Percentiles rank a stretch among this genome's conserved stretches.
These are phyloP conservation scores for Fraxinus latifolia DNA, from an alignment of 305 asterid species.

Conservation along the genomic window DNA sequence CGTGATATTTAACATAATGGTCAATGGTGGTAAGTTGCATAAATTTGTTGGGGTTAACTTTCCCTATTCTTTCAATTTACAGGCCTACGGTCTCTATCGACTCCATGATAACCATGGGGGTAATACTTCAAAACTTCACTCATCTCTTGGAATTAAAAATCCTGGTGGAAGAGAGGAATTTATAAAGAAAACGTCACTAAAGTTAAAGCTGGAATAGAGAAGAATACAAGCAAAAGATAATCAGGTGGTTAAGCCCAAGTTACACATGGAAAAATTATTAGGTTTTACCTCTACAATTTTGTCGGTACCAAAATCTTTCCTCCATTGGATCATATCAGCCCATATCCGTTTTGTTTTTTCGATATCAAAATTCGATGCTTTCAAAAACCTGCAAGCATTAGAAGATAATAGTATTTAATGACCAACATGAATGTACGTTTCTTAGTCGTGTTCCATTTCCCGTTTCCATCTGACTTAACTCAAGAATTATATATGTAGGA, in stretches of 20 bases:
- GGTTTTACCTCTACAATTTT: slow-evolving; percentile 40
- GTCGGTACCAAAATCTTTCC: slow-evolving; percentile 56
- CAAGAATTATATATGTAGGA: background rate
- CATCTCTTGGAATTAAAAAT: too few species aligned
- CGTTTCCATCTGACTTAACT: background rate
- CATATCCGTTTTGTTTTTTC: slow-evolving; percentile 57
- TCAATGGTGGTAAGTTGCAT: too few species aligned
- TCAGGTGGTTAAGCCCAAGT: background rate
- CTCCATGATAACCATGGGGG: too few species aligned
- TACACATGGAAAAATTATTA: background rate
- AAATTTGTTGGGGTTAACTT: too few species aligned
- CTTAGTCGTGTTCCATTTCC: slow-evolving; percentile 11
- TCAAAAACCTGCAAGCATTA: slow-evolving; percentile 55
- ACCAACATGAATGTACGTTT: background rate
- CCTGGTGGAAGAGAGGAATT: too few species aligned
- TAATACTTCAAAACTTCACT: too few species aligned
- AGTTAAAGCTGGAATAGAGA: too few species aligned
- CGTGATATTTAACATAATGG: too few species aligned
- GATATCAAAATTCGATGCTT: slow-evolving; percentile 54
- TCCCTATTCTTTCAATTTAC: too few species aligned
- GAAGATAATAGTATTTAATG: slow-evolving; percentile 14
- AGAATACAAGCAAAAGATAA: too few species aligned
- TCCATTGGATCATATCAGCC: slow-evolving; percentile 66
- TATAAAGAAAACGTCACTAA: too few species aligned
- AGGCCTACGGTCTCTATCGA: too few species aligned